A percentile compares a stretch with the other conserved stretches of the same genome.
Evolutionary conservation across 2,329 filamentous ascomycete species (phyloP).

Genomic region (Triangularia setosa): DNA sequence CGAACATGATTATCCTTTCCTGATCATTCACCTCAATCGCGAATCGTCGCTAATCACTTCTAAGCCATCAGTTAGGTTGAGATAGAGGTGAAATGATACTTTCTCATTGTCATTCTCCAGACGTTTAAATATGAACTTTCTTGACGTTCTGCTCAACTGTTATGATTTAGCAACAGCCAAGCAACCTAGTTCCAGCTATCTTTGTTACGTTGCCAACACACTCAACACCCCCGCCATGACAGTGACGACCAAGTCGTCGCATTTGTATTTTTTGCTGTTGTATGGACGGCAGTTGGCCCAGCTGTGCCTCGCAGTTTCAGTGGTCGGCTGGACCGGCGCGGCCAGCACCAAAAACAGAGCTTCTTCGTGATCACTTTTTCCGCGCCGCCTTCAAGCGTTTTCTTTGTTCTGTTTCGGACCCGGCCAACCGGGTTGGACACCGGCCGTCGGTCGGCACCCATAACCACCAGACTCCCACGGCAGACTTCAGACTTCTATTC

Average conservation of each 20-base stretch:
- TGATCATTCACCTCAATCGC: neutral
- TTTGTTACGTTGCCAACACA: neutral
- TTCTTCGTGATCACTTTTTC: slow-evolving; percentile 7
- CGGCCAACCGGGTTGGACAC: slow-evolving; percentile 11
- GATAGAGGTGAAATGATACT: neutral
- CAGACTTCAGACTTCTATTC: neutral
- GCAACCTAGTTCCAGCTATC: neutral
- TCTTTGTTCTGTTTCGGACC: slow-evolving; percentile 13
- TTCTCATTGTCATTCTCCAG: too few relatives aligned
- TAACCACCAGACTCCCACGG: neutral
- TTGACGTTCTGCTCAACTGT: neutral
- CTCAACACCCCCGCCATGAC: neutral
- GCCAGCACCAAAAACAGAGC: slow-evolving; percentile 7
- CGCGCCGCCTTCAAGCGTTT: slow-evolving; percentile 15
- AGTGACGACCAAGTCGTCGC: neutral
- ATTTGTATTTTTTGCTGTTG: neutral
- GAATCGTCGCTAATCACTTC: neutral
- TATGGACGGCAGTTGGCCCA: neutral
- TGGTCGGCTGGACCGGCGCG: slow-evolving; percentile 9
- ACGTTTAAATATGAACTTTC: too few relatives aligned
- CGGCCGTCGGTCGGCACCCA: neutral
- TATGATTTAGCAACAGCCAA: neutral
- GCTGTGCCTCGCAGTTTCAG: slow-evolving; percentile 13
- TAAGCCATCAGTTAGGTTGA: neutral
- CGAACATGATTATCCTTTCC: neutral